Conservation (phyloP, 306 rosid species). For the Gillenia trifoliata region DNA sequence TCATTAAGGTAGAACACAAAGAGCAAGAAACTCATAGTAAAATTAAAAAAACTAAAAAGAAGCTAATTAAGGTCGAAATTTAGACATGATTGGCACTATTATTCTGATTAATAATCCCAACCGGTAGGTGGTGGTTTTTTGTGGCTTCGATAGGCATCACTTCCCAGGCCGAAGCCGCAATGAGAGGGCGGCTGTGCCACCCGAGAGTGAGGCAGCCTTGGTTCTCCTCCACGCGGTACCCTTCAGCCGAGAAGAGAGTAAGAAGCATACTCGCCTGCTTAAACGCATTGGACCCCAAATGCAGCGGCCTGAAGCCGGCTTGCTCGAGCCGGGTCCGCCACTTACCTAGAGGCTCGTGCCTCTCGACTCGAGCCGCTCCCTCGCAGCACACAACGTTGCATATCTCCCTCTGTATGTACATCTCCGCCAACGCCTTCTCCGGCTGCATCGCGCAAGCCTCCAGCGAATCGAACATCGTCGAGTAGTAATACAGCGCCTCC, state of each 20-base stretch:
- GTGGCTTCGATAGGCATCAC: conserved; percentile 1
- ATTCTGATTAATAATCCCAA: conserved; percentile 13
- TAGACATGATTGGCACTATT: conserved; percentile 10
- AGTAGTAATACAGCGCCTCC: conserved; percentile 71
- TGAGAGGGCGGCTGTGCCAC: conserved; percentile 86
- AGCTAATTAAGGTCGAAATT: conserved; percentile 10
- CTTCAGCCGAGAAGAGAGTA: conserved; percentile 75
- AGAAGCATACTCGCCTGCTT: conserved; percentile 83
- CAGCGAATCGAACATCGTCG: conserved; percentile 82
- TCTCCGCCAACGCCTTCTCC: conserved; percentile 75
- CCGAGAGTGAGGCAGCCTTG: conserved; percentile 82
- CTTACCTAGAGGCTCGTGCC: conserved; percentile 70
- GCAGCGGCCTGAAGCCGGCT: conserved; percentile 59
- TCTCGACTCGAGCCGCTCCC: conserved; percentile 66
- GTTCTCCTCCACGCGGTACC: conserved; percentile 74
- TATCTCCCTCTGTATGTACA: conserved; percentile 66
- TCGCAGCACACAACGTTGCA: conserved; percentile 83
- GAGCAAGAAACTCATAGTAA: not conserved
- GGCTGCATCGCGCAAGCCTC: conserved; percentile 67
- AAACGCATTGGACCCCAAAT: conserved; percentile 76
- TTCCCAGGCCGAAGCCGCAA: conserved; percentile 91
- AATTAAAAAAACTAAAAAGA: not conserved
- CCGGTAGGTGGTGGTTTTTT: conserved; percentile 6
- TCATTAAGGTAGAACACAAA: not conserved
- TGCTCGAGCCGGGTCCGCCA: conserved; percentile 57